These are phyloP conservation scores for Gyromitra esculenta DNA, from an alignment of 2,329 filamentous ascomycete genomes.

Conservation along the genomic window DNA sequence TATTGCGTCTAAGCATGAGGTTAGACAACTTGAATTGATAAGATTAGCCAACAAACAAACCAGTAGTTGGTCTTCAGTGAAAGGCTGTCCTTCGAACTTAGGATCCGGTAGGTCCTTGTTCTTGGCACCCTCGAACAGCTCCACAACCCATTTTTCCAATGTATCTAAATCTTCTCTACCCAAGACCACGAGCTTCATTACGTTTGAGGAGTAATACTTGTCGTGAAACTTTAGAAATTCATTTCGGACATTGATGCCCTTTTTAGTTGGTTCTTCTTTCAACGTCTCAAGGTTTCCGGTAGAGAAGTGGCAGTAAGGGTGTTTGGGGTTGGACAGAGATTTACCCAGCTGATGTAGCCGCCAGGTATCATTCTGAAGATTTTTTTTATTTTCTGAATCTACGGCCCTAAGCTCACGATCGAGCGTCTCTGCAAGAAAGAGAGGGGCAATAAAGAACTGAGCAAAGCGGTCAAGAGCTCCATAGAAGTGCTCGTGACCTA, in stretches of 20 bases:
- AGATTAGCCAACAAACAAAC: conserved; percentile 44
- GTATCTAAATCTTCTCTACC: conserved; percentile 84
- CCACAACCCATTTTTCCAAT: conserved; percentile 82
- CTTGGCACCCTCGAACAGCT: conserved; percentile 81
- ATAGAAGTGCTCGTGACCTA: conserved; percentile 81
- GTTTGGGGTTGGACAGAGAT: conserved; percentile 83
- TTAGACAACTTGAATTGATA: conserved; percentile 27
- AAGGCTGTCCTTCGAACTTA: conserved; percentile 65
- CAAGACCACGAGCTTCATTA: conserved; percentile 89
- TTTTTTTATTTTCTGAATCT: conserved; percentile 98
- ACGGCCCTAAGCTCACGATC: conserved; percentile 89
- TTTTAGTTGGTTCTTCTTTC: conserved; percentile 80
- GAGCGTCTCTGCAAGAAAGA: conserved; percentile 84
- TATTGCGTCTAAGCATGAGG: conserved; percentile 68
- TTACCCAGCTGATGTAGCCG: conserved; percentile 87
- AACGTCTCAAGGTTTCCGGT: conserved; percentile 88
- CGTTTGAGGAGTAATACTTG: conserved; percentile 89
- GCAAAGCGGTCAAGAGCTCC: conserved; percentile 90
- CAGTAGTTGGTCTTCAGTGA: conserved; percentile 68
- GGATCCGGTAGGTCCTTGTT: conserved; percentile 77
- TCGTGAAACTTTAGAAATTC: conserved; percentile 94
- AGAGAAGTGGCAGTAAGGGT: conserved; percentile 90
- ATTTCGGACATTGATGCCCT: conserved; percentile 83
- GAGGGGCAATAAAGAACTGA: conserved; percentile 89
- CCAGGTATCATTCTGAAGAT: conserved; percentile 89